Conservation (phyloP, 148 eudicot genomes). For the Pharnaceum exiguum region DNA sequence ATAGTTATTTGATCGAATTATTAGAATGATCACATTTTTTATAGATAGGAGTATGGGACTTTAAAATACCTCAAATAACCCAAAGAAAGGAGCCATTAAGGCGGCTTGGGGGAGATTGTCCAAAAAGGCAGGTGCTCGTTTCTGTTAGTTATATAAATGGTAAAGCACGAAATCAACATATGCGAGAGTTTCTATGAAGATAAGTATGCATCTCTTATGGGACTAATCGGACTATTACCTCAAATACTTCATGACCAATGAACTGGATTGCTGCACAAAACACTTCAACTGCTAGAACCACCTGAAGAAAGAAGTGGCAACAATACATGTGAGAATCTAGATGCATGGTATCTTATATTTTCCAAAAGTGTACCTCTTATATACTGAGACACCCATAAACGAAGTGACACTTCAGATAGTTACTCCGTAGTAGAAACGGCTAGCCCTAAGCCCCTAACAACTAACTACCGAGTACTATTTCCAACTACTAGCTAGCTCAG, state of each 20-base stretch:
- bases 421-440: too few species aligned
- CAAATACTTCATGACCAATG: slow-evolving; percentile 77
- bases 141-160: slow-evolving; percentile 25
- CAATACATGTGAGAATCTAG: too few species aligned
- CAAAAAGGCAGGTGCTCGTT: slow-evolving; percentile 53
- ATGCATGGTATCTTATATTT: too few species aligned
- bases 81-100: slow-evolving; percentile 65
- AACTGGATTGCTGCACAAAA: slow-evolving; percentile 64
- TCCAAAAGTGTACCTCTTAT: too few species aligned
- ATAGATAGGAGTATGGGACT: neutral
- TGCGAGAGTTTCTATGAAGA: neutral
- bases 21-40: neutral
- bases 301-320: too few species aligned
- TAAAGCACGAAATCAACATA: neutral
- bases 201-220: neutral
- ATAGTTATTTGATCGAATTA: neutral
- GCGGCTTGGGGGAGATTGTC: slow-evolving; percentile 59
- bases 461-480: too few species aligned
- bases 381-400: too few species aligned
- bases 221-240: slow-evolving; percentile 26
- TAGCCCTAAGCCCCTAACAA: too few species aligned
- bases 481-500: too few species aligned
- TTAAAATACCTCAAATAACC: slow-evolving; percentile 55
- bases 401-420: too few species aligned
- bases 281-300: slow-evolving; percentile 54